Percentiles rank a stretch among this genome's conserved stretches.
These are phyloP conservation scores for Dictyostelium firmibasis DNA, from an alignment of 78 protist genomes.

Conservation along the genomic window DNA sequence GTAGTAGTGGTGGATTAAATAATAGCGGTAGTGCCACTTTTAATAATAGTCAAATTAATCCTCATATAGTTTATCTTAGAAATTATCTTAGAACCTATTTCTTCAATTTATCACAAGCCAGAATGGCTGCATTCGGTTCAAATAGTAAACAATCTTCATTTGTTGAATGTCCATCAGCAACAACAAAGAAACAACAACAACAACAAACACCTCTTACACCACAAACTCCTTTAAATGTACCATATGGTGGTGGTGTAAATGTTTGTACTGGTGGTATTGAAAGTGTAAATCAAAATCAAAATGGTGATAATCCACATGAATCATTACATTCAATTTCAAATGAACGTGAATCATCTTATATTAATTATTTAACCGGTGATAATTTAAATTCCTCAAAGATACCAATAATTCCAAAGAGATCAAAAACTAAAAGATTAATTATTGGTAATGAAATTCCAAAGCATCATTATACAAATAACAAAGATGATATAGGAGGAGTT, in stretches of 20 bases:
- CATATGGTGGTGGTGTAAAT: neutral
- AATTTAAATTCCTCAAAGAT: neutral
- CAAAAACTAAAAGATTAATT: conserved; percentile 15
- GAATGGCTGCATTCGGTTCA: conserved; percentile 74
- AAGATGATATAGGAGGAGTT: neutral
- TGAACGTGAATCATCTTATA: neutral
- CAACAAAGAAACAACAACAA: neutral
- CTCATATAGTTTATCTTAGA: conserved; percentile 33
- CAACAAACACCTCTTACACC: neutral
- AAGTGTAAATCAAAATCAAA: neutral
- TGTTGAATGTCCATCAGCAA: conserved; percentile 19
- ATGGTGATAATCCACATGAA: conserved; percentile 31
- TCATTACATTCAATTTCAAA: neutral
- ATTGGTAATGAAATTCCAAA: neutral
- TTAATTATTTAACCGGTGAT: neutral
- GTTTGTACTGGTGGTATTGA: neutral
- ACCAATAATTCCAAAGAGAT: conserved; percentile 17
- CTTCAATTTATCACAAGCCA: conserved; percentile 52
- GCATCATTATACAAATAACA: neutral
- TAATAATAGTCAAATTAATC: conserved; percentile 30
- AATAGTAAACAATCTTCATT: conserved; percentile 25
- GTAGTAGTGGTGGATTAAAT: neutral
- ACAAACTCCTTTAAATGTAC: neutral
- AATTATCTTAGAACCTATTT: conserved; percentile 41
- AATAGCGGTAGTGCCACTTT: neutral